Conservation (phyloP, 306 rosid genomes). For the Prunus campanulata region DNA sequence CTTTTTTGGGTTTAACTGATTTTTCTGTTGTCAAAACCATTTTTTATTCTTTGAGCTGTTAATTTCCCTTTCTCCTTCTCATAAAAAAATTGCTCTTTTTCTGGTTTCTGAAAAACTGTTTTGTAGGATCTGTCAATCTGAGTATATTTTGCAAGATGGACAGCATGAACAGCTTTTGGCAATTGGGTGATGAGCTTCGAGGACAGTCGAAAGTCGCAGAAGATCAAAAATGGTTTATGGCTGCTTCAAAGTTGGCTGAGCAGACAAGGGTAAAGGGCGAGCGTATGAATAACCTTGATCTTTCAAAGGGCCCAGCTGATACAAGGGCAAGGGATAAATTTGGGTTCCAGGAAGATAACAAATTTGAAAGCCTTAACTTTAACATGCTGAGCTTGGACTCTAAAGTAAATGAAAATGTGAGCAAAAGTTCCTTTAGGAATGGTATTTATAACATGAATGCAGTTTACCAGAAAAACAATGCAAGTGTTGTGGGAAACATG, state of each 20-base stretch:
- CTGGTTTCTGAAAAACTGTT: conserved; percentile 2
- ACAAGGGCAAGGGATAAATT: conserved; percentile 72
- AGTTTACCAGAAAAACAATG: conserved; percentile 71
- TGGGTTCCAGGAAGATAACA: conserved; percentile 93
- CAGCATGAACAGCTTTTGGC: conserved; percentile 86
- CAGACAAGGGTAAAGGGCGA: conserved; percentile 89
- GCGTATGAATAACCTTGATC: conserved; percentile 88
- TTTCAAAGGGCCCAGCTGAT: conserved; percentile 70
- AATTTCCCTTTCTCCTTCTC: neutral
- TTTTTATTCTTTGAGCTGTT: neutral
- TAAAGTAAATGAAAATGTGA: conserved; percentile 52
- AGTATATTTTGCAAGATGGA: conserved; percentile 62
- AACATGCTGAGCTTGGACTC: conserved; percentile 77
- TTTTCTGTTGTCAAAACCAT: neutral
- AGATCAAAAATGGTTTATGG: conserved; percentile 93
- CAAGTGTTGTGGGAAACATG: conserved; percentile 51
- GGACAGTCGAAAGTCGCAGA: conserved; percentile 90
- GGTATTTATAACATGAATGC: conserved; percentile 66
- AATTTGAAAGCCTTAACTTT: conserved; percentile 71
- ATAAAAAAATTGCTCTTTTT: neutral
- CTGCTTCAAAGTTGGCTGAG: conserved; percentile 91
- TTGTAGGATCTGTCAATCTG: conserved; percentile 17
- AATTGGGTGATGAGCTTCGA: conserved; percentile 93
- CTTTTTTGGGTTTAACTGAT: neutral
- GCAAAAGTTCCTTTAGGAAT: conserved; percentile 62